Evolutionary conservation across 2,329 filamentous ascomycete genomes (phyloP).

Genomic region (Stemphylium vesicarium): DNA sequence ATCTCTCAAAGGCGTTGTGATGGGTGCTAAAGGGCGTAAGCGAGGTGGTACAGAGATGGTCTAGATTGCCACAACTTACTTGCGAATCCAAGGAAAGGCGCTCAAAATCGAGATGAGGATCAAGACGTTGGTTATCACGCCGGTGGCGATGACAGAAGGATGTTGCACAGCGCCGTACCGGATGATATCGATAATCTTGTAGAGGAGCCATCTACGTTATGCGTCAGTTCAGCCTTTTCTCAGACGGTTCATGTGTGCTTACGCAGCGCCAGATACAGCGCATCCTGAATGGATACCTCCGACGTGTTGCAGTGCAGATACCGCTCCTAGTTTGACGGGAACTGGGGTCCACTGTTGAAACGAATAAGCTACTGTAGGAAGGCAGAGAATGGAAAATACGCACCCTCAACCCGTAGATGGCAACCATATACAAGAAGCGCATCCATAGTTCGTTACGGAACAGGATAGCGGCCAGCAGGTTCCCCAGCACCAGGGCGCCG

Average conservation of each 20-base stretch:
- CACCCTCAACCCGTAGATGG: conserved; percentile 39
- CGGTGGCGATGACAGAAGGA: conserved; percentile 39
- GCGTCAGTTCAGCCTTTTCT: conserved; percentile 12
- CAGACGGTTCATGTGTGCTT: conserved; percentile 8
- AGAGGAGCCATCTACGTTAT: conserved; percentile 40
- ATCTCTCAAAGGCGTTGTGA: conserved; percentile 46
- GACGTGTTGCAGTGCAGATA: conserved; percentile 42
- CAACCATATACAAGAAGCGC: conserved; percentile 41
- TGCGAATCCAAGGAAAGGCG: conserved; percentile 46
- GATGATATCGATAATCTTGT: conserved; percentile 45
- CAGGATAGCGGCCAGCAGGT: conserved; percentile 40
- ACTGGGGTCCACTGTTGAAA: conserved; percentile 40
- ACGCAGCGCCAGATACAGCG: conserved; percentile 44
- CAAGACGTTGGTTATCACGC: conserved; percentile 43
- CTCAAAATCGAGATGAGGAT: conserved; percentile 46
- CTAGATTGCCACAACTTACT: conserved; percentile 30
- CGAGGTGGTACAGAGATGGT: background rate
- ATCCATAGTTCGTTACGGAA: conserved; percentile 44
- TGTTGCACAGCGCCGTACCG: conserved; percentile 42
- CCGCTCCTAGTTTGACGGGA: conserved; percentile 38
- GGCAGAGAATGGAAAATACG: conserved; percentile 14
- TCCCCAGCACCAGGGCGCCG: conserved; percentile 43
- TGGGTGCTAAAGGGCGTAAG: conserved; percentile 37
- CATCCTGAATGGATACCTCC: conserved; percentile 47
- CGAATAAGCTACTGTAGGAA: conserved; percentile 4